phyloP scores from a whole-genome alignment of 2,329 filamentous ascomycete genomes.

The Pestalotiopsis sp. region DNA sequence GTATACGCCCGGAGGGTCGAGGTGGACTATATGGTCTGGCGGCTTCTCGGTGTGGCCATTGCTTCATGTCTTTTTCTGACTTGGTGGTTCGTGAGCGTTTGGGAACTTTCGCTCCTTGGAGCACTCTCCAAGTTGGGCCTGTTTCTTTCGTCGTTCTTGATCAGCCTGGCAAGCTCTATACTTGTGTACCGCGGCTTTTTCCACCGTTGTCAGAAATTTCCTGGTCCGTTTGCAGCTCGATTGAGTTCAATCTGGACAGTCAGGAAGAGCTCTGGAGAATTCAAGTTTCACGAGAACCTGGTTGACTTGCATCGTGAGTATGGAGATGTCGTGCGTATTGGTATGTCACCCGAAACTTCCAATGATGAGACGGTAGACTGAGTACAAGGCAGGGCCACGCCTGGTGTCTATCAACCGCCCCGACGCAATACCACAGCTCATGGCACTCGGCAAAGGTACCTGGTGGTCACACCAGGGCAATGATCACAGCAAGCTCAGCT shows the following conservation, averaged over 20 bases:
- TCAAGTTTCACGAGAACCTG: conserved; percentile 8
- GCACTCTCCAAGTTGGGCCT: neutral
- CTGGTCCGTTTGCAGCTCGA: conserved; percentile 11
- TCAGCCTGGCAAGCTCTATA: conserved; percentile 8
- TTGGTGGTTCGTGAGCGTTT: neutral
- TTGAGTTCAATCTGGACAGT: conserved; percentile 13
- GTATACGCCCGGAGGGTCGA: conserved; percentile 14
- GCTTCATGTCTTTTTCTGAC: neutral
- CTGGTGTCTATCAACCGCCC: conserved; percentile 12
- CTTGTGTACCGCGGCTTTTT: conserved; percentile 13
- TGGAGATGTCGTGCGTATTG: conserved; percentile 15
- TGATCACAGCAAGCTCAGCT: conserved; percentile 12
- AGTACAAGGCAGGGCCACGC: conserved; percentile 5
- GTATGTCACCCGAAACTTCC: neutral
- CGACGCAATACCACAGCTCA: conserved; percentile 10
- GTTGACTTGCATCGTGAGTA: conserved; percentile 5
- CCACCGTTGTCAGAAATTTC: conserved; percentile 12
- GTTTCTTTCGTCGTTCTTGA: neutral
- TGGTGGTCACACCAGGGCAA: conserved; percentile 10
- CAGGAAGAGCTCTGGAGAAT: conserved; percentile 9
- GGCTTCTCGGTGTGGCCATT: neutral
- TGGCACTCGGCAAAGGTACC: conserved; percentile 10
- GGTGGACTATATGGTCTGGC: conserved; percentile 10
- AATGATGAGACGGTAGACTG: neutral
- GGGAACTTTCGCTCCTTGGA: neutral